Conservation (phyloP, 192 early-diverging fungal genomes). For the Coemansia furcata region DNA sequence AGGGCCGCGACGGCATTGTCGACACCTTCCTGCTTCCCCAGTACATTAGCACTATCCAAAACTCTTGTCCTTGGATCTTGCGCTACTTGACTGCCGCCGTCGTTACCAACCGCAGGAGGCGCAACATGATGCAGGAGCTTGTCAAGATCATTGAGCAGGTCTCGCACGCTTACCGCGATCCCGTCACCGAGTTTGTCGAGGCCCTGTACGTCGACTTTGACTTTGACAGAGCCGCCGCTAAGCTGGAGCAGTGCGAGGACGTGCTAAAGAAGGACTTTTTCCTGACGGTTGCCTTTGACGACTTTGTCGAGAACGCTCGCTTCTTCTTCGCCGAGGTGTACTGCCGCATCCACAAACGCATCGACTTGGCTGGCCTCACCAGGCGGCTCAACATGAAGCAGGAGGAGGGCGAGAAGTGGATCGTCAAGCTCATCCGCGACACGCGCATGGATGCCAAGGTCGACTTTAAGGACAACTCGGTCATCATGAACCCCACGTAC, state of each 20-base stretch:
- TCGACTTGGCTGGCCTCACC: conserved; percentile 84
- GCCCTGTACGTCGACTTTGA: conserved; percentile 91
- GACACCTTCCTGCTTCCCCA: conserved; percentile 88
- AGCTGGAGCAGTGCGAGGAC: conserved; percentile 83
- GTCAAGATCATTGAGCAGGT: conserved; percentile 88
- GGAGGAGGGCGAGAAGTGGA: conserved; percentile 96
- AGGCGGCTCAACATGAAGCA: conserved; percentile 80
- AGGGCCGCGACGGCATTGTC: conserved; percentile 90
- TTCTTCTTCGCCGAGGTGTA: conserved; percentile 96
- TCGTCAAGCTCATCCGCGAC: conserved; percentile 94
- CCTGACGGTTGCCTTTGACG: conserved; percentile 79
- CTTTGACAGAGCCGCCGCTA: conserved; percentile 87
- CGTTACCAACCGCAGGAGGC: conserved; percentile 86
- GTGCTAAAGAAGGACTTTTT: conserved; percentile 91
- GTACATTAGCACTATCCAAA: conserved; percentile 98
- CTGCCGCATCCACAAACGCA: conserved; percentile 95
- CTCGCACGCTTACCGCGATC: conserved; percentile 79
- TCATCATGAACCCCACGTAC: conserved; percentile 86
- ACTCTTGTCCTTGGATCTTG: conserved; percentile 93
- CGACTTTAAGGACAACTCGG: conserved; percentile 91
- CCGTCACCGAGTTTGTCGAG: conserved; percentile 92
- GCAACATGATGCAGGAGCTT: conserved; percentile 84
- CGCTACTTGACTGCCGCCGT: conserved; percentile 92
- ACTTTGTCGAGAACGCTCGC: conserved; percentile 93
- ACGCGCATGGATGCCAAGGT: conserved; percentile 97